Base-by-base conservation (phyloP, 2,329 filamentous ascomycete genomes). In the Neodidymelliopsis sp. region DNA sequence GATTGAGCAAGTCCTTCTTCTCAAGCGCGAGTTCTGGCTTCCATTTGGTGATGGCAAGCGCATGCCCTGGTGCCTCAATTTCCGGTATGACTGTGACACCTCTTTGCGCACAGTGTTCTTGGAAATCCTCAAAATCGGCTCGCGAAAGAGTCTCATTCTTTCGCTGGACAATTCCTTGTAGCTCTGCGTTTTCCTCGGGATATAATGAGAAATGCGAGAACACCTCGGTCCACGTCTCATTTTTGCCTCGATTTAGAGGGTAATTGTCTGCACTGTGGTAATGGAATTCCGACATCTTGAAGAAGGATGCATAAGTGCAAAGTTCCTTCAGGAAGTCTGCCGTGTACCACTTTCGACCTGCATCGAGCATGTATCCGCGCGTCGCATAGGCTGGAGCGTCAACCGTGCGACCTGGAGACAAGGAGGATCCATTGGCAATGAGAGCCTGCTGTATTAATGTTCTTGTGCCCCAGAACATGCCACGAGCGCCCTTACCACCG, bases 241-340 rank as follows among this genome's bases (percentile, higher is more conserved):
- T 79, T 36, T 63, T 72, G 1, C 77, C 77, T 6, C 77, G 72
- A 48, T 77, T 79, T 30, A 80, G 55, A 0, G 76, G 76, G 49
- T 77, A 78, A 52, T 80, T 79, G 62, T 80, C 78, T 58, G 75
- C 78, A 6, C 75, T 73, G 54, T 80, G 78, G 53, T 79, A 78
- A 46, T 80, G 78, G 38, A 80, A 79, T 54, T 79, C 76, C 10
- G 72, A 75, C 59, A 79, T 68, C 59, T 78, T 80, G 67, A 79
- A 80, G 60, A 77, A 77, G 11, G 72, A 74, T 2, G 72, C 73
- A 43, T 77, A 77, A 19, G 73, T 75, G 64, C 75, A 78, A 15
- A 77, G 57, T 16, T 77, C 74, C 41, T 76, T 75, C 19, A 78
- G 65, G 34, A 78, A 77, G 1, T 63, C 58, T 1, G 69, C 63